Conservation (phyloP, 768 basidiomycete species). For the Astraeus odoratus region DNA sequence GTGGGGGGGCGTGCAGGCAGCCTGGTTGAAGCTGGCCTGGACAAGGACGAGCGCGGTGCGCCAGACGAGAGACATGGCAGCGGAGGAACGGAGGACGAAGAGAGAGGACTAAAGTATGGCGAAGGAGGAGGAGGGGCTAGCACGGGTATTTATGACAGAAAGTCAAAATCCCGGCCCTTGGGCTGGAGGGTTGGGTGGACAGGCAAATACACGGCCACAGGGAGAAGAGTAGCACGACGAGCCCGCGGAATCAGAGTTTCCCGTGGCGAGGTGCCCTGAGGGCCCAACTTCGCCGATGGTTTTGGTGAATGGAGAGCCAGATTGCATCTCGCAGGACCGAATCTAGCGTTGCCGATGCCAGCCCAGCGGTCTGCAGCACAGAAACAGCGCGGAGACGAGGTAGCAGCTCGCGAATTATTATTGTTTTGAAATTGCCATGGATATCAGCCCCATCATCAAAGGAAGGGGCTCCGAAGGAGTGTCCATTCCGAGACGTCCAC, state of each 20-base stretch:
- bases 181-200: neutral
- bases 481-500: neutral
- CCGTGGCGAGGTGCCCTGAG: no score
- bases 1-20: slow-evolving; percentile 52
- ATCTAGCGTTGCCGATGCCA: neutral
- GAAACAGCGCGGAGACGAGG: no score
- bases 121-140: neutral
- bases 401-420: neutral
- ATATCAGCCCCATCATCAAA: neutral
- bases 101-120: neutral
- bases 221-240: neutral
- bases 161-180: neutral
- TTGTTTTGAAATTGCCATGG: neutral
- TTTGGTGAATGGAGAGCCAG: no score
- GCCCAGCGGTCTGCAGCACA: neutral
- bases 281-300: no score
- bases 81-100: neutral
- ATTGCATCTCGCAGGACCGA: neutral
- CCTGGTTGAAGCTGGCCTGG: slow-evolving; percentile 45
- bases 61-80: slow-evolving; percentile 37
- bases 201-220: neutral
- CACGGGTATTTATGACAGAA: neutral
- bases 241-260: neutral
- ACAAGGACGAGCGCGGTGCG: slow-evolving; percentile 41
- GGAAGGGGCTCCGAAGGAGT: neutral